Base-by-base conservation (phyloP, 2,329 filamentous ascomycete genomes). In the Fusarium sp. region DNA sequence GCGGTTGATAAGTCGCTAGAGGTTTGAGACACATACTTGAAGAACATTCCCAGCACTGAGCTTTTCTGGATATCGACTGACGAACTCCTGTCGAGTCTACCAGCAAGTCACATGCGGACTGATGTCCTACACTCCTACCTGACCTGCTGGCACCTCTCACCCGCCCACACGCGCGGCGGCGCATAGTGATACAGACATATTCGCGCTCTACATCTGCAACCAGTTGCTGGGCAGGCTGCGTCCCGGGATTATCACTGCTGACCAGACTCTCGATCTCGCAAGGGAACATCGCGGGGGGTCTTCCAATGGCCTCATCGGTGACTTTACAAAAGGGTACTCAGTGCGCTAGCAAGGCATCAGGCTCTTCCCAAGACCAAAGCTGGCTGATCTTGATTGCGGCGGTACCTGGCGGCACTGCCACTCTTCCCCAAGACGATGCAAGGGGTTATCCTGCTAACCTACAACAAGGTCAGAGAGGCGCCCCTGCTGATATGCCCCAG, bases 401-500 rank as follows among this genome's bases (percentile, higher is more conserved):
- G n/a, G 42, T 8, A 24, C 3, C 15, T 8, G 15, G n/a, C 10
- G 5, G 24, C 6, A 24, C 42, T 44, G 7, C 4, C 7, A 18
- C 15, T 44, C 7, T 18, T 8, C 2, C 42, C 15, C 2, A 6
- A 24, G n/a, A 18, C 5, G 0, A 44, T 2, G n/a, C 9, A 44
- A 10, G 18, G 15, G 11, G 6, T 1, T 17, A 3, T 0, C 41
- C 41, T 24, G 6, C 14, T 42, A 9, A 9, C 9, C 22, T 17
- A 14, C 6, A 24, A 11, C 14, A 18, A n/a, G 10, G 8, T 1
- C 6, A 0, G 10, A 44, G 0, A 34, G 18, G 41, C n/a, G 2
- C n/a, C 1, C 0, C 0, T 24, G 42, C 15, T 6, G 0, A 18
- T 1, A 2, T 5, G n/a, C n/a, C 10, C 4, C 15, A 2, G 10